Percentiles rank a stretch among this genome's conserved stretches.
phyloP scores from a whole-genome alignment of 2,329 filamentous ascomycete genomes.

The Helotiales sp. region DNA sequence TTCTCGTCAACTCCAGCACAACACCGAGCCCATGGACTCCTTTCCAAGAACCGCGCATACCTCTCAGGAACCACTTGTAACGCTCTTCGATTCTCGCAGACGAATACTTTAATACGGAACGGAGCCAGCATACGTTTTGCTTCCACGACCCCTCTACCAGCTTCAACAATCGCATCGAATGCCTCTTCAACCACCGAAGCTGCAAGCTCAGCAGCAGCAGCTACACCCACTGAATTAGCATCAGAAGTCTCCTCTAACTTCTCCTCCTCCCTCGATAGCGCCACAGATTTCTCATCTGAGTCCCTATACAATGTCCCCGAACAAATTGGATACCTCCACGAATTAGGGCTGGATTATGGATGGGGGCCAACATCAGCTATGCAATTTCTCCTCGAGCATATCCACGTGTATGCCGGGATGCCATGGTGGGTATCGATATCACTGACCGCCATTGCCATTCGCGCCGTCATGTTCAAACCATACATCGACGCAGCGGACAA shows the following conservation, averaged over 20 bases:
- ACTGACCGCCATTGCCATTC: slow-evolving; percentile 66
- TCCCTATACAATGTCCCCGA: slow-evolving; percentile 50
- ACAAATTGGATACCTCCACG: slow-evolving; percentile 79
- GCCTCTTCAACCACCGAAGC: slow-evolving; percentile 20
- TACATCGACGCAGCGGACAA: slow-evolving; percentile 66
- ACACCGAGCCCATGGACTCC: slow-evolving; percentile 37
- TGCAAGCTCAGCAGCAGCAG: slow-evolving; percentile 19
- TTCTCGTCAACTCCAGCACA: slow-evolving; percentile 41
- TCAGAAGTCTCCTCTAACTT: slow-evolving; percentile 12
- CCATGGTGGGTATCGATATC: slow-evolving; percentile 85
- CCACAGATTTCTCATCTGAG: slow-evolving; percentile 31
- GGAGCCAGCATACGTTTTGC: slow-evolving; percentile 37
- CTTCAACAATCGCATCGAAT: slow-evolving; percentile 21
- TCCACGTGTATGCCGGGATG: slow-evolving; percentile 75
- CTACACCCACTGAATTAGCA: background rate
- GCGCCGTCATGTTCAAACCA: slow-evolving; percentile 68
- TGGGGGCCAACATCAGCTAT: slow-evolving; percentile 77
- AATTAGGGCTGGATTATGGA: slow-evolving; percentile 85
- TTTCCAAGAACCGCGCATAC: slow-evolving; percentile 32
- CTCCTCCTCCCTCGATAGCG: slow-evolving; percentile 31
- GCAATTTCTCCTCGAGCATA: slow-evolving; percentile 78
- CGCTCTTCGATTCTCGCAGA: slow-evolving; percentile 25
- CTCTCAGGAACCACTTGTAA: slow-evolving; percentile 24
- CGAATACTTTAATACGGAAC: slow-evolving; percentile 36
- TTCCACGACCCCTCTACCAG: slow-evolving; percentile 33